These are phyloP conservation scores for Hanseniaspora uvarum DNA, from an alignment of 1,139 yeast species.

Conservation along the genomic window DNA sequence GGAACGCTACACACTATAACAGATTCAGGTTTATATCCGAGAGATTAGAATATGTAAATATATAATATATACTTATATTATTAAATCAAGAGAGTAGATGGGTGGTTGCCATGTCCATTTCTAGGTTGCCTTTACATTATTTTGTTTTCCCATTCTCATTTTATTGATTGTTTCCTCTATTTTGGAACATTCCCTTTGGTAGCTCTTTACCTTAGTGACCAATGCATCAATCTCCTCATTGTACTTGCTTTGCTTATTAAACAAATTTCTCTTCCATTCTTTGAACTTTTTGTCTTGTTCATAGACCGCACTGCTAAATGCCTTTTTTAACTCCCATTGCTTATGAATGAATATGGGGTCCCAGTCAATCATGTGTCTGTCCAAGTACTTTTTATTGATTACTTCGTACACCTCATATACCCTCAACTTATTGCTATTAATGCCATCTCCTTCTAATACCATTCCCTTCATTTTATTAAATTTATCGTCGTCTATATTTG, in stretches of 20 bases:
- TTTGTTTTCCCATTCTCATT: neutral
- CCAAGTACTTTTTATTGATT: slow-evolving; percentile 34
- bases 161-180: slow-evolving; percentile 21
- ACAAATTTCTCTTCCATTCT: slow-evolving; percentile 54
- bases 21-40: too few species aligned
- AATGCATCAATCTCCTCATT: slow-evolving; percentile 46
- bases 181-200: slow-evolving; percentile 35
- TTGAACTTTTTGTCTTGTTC: slow-evolving; percentile 53
- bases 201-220: slow-evolving; percentile 33
- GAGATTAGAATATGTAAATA: too few species aligned
- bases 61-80: too few species aligned
- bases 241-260: slow-evolving; percentile 45
- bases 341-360: slow-evolving; percentile 42
- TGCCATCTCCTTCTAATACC: slow-evolving; percentile 23
- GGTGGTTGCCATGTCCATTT: too few species aligned
- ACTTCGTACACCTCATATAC: slow-evolving; percentile 35
- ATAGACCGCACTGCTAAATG: slow-evolving; percentile 41
- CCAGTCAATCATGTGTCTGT: slow-evolving; percentile 36
- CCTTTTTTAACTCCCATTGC: slow-evolving; percentile 39
- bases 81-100: too few species aligned
- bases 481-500: slow-evolving; percentile 21
- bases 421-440: slow-evolving; percentile 29
- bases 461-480: slow-evolving; percentile 23
- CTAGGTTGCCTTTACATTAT: neutral
- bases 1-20: too few species aligned